Evolutionary conservation across 225 moss, liverwort and hornwort species (phyloP), one percentile per base, ranked within the genome.

Genomic region (Pleurozium schreberi): DNA sequence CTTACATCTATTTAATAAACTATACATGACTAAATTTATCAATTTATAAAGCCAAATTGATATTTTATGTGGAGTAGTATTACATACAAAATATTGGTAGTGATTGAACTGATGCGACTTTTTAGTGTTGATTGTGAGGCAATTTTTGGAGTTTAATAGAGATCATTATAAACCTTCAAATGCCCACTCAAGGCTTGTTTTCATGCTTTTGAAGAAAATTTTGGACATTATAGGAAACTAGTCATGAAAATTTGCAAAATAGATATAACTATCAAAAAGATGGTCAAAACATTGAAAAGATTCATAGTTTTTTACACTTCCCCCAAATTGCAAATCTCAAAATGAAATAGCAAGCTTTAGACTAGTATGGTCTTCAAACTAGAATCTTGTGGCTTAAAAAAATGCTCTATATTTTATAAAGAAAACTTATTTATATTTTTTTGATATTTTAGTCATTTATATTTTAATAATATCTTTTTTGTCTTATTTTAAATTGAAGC

Each of bases 361-460:
- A 49, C 12, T 45, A 17, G 15, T n/a, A 73, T 10, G 0, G 2
- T n/a, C 47, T 47, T 74, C 47, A 75, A 19, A 50, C 0, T 47
- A 47, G 11, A 47, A 31, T 31, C 9, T 6, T 6, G 2, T 47
- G 0, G 5, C 2, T 2, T 0, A 0, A 18, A 10, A 45, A 17
- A 17, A 10, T 73, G 11, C 6, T 47, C 4, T 47, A 31, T 11
- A 47, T 28, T 74, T 74, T 47, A 18, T 47, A 30, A 16, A 18
- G 6, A 45, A 1, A 45, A 47, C 30, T 45, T 6, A 10, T 30
- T 11, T 74, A 31, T 75, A 31, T 5, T 3, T 75, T 47, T 11
- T 31, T 74, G 2, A 11, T 11, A 18, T n/a, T n/a, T n/a, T n/a
- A n/a, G n/a, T n/a, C n/a, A n/a, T n/a, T 18, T 47, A 0, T 0